Evolutionary conservation across 495 filamentous ascomycete species (phyloP), one percentile per base, ranked within the genome.

Genomic region (Daldinia decipiens): DNA sequence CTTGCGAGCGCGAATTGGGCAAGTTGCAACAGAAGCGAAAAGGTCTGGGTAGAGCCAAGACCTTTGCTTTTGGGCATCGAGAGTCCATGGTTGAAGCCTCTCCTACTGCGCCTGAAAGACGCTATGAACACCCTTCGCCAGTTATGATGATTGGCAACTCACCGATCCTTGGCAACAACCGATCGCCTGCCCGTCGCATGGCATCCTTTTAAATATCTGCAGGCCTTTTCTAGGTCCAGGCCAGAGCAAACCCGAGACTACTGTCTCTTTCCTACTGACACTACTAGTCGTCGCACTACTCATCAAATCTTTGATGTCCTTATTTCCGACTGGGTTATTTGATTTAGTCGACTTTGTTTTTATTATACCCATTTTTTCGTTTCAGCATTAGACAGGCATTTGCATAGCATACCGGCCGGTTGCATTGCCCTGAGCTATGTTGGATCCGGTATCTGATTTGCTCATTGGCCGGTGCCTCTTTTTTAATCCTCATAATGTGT

Each of bases 1-100:
- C 93, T 31, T 98, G 95, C 73, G 96, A 98, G 84, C 90, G 92
- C 72, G 94, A 95, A 67, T 90, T 99, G 84, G 93, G 92, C 68
- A 93, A 92, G 76, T 87, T 99, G 67, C 86, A 87, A 64, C 79
- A 84, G 74, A 91, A 92, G 71, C 90, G 96, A 47, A 88, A 89
- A 67, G 94, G 95, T 74, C 80, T 99, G 52, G 88, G 88, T 71
- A 87, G 96, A 43, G 94, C 96, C 17, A 92, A 97, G 78, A 99
- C 95, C 0, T 99, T 94, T 80, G 94, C 95, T 19, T 98, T 97
- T 81, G 88, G 88, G 31, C 86, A 96, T 72, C 87, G 90, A 53
- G 83, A 87, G 47, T 74, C 75, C 1, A 73, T 66, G 56, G 86
- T 93, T 76, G 89, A 97, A 56, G 92, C 94, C 71, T 95, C 92